Evolutionary conservation across 345 rosid genomes (phyloP).

Genomic region (Euphorbia peplus): DNA sequence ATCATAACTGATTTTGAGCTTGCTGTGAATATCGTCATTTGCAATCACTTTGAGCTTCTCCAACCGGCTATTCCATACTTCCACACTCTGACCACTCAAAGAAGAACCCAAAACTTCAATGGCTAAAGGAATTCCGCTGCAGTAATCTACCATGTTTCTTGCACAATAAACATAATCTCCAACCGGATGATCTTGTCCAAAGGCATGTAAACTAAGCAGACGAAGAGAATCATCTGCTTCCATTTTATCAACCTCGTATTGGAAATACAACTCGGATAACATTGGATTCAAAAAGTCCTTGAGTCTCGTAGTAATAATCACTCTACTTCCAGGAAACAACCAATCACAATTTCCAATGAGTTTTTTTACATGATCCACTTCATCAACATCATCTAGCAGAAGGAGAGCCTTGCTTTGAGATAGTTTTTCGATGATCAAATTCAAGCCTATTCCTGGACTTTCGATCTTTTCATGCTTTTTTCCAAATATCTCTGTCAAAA

Average conservation of each 20-base stretch:
- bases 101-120: constrained; percentile 15
- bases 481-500: constrained; percentile 6
- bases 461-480: constrained; percentile 12
- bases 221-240: constrained; percentile 7
- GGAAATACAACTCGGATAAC: neutral
- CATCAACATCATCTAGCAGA: constrained; percentile 19
- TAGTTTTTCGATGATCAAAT: neutral
- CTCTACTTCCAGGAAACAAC: constrained; percentile 20
- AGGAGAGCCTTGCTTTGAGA: neutral
- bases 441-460: neutral
- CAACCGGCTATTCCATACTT: constrained; percentile 17
- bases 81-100: constrained; percentile 8
- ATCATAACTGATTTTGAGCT: constrained; percentile 25
- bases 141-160: neutral
- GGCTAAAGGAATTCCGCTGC: constrained; percentile 11
- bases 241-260: constrained; percentile 13
- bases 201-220: constrained; percentile 15
- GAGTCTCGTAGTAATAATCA: constrained; percentile 22
- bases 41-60: constrained; percentile 18
- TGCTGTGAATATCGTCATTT: constrained; percentile 3
- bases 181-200: neutral
- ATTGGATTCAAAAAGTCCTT: constrained; percentile 8
- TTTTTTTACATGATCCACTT: neutral
- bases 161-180: neutral
- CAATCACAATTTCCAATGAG: constrained; percentile 8